Evolutionary conservation across 805 yeast genomes (phyloP).

Genomic region (Starmerella davenportii): DNA sequence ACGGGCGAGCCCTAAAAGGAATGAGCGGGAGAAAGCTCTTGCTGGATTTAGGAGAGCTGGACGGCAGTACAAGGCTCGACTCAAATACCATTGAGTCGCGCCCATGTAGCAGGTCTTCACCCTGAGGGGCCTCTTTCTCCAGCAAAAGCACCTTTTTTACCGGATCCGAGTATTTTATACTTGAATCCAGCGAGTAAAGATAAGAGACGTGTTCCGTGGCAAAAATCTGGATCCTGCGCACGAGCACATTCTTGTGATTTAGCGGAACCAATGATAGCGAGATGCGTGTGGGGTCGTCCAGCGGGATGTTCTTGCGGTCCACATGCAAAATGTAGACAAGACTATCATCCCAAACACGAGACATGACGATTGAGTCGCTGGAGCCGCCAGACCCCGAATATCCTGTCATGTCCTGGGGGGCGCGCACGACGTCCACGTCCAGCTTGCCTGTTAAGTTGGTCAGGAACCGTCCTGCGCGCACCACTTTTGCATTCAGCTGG

Average conservation of each 20-base stretch:
- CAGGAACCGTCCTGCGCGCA: slow-evolving; percentile 60
- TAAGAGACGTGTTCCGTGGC: slow-evolving; percentile 16
- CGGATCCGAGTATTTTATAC: slow-evolving; percentile 16
- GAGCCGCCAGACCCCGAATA: slow-evolving; percentile 35
- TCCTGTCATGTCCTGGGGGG: slow-evolving; percentile 39
- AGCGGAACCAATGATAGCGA: slow-evolving; percentile 56
- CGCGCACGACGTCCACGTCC: slow-evolving; percentile 46
- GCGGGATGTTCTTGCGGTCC: slow-evolving; percentile 55
- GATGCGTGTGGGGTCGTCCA: slow-evolving; percentile 59
- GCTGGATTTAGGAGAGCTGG: not conserved
- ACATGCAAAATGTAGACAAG: slow-evolving; percentile 60
- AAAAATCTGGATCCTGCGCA: slow-evolving; percentile 34
- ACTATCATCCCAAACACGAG: slow-evolving; percentile 74
- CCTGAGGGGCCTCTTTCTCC: slow-evolving; percentile 11
- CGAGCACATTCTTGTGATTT: slow-evolving; percentile 40
- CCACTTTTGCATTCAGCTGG: slow-evolving; percentile 39
- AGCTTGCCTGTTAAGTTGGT: slow-evolving; percentile 41
- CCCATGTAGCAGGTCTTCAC: not conserved
- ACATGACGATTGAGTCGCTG: slow-evolving; percentile 62
- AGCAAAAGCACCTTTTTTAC: slow-evolving; percentile 13
- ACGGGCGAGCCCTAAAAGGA: no score
- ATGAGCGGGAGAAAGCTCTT: not conserved
- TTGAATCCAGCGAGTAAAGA: slow-evolving; percentile 16
- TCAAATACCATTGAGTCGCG: not conserved
- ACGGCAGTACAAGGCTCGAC: not conserved